Evolutionary conservation across 2,329 filamentous ascomycete species (phyloP), one percentile per base, ranked within the genome.

Genomic region (Bipolaris bicolor): DNA sequence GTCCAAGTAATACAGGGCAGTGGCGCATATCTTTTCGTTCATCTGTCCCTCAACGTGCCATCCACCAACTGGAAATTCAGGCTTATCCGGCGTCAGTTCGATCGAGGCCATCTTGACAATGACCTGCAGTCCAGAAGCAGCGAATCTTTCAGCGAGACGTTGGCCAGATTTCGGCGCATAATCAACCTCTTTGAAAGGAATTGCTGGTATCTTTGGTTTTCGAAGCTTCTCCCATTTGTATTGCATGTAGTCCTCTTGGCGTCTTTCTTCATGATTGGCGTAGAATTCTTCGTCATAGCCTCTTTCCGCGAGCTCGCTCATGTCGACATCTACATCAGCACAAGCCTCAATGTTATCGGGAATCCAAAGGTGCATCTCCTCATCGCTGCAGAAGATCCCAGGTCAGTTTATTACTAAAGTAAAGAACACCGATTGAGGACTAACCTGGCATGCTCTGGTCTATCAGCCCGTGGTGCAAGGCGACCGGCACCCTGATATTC

Each of bases 11-110:
- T 86, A 87, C 16, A 90, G 75, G 0, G 86, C 84, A 0, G 86
- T 86, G 0, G 86, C 86, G 61, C 81, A 82, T 36, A 90, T 88
- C 60, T 83, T 83, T 70, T 90, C 87, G 63, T 90, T 89, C 74
- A 77, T 65, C 26, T 65, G 62, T 7, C 77, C 77, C 61, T 80
- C 77, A n/a, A 82, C 66, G 61, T 86, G 84, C 81, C 84, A 87
- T 1, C 73, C 75, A 0, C 84, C 84, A 15, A 82, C 82, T 0
- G 75, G 71, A 60, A 86, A 89, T 0, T 67, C 66, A 0, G 86
- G 83, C 2, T 84, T 81, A 16, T 84, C 82, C 0, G 87, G 87
- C 0, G 81, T 85, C 0, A 89, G 77, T 40, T 87, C 79, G 49
- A 88, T 83, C 34, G 80, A 83, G 1, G 84, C 81, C 61, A 90